Conservation (phyloP, 2,329 filamentous ascomycete species). For the Colletotrichum sublineola region DNA sequence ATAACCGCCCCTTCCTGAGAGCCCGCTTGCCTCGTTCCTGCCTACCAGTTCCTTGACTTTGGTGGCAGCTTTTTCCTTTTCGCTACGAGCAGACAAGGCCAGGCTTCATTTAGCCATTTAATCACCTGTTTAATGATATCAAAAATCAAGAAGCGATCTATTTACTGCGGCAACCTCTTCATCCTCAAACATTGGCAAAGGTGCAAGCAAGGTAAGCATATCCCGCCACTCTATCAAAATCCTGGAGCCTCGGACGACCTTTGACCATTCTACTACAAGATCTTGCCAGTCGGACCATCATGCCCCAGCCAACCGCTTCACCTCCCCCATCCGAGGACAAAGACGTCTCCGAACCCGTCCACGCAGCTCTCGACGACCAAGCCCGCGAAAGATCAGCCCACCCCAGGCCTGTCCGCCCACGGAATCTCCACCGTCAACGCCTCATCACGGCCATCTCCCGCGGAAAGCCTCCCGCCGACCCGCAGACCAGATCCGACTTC, state of each 20-base stretch:
- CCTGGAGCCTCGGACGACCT: no score
- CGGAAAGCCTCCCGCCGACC: not conserved
- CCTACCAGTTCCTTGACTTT: rapidly evolving
- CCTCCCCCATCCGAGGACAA: not conserved
- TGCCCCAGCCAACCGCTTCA: not conserved
- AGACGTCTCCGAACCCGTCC: not conserved
- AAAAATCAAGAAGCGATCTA: not conserved
- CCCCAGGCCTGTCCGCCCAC: not conserved
- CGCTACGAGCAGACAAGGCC: not conserved
- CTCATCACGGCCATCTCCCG: not conserved
- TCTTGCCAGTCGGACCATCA: not conserved
- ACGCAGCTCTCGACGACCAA: not conserved
- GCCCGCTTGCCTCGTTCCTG: no score
- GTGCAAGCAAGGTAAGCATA: not conserved
- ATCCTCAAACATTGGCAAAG: not conserved
- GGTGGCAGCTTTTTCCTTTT: not conserved
- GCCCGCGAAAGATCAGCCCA: no score
- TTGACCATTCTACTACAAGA: not conserved
- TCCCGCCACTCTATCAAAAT: rapidly evolving
- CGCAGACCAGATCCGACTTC: constrained; percentile 5
- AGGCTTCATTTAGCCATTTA: not conserved
- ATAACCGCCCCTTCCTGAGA: no score
- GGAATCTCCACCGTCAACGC: not conserved
- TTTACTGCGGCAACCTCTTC: not conserved
- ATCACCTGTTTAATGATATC: not conserved